Evolutionary conservation across 2,329 filamentous ascomycete species (phyloP).

Genomic region (Paracamarosporium sp.): DNA sequence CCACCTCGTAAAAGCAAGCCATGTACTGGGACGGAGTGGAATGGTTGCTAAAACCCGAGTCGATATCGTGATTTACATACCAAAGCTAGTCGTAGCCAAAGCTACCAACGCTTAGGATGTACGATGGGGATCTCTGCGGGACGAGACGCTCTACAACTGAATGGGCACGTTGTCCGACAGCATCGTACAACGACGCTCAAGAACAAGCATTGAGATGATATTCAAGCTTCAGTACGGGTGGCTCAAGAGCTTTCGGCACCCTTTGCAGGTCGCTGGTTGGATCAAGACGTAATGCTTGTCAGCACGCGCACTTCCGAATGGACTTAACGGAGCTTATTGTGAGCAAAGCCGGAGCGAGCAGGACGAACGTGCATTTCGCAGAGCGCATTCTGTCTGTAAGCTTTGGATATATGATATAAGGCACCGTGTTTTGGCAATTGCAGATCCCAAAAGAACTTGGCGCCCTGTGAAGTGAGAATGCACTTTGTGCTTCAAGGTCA

Average conservation of each 20-base stretch:
- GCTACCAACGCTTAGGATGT: background rate
- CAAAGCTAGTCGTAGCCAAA: background rate
- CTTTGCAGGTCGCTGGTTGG: background rate
- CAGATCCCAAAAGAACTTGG: no score
- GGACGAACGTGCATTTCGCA: background rate
- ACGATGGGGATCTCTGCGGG: background rate
- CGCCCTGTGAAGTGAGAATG: no score
- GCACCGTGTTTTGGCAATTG: no score
- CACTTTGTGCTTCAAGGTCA: no score
- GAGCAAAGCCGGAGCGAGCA: background rate
- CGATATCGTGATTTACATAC: no score
- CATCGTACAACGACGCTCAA: background rate
- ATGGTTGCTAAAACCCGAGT: background rate
- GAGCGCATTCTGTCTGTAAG: no score
- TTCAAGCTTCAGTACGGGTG: background rate
- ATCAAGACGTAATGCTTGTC: background rate
- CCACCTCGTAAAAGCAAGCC: no score
- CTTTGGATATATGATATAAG: no score
- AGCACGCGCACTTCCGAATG: background rate
- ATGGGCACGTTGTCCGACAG: background rate
- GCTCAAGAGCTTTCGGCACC: background rate
- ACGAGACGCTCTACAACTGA: background rate
- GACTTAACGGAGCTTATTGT: background rate
- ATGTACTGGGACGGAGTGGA: no score
- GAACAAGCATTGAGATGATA: background rate